Evolutionary conservation across 257 asterid genomes (phyloP).

Genomic region (Coffea canephora): DNA sequence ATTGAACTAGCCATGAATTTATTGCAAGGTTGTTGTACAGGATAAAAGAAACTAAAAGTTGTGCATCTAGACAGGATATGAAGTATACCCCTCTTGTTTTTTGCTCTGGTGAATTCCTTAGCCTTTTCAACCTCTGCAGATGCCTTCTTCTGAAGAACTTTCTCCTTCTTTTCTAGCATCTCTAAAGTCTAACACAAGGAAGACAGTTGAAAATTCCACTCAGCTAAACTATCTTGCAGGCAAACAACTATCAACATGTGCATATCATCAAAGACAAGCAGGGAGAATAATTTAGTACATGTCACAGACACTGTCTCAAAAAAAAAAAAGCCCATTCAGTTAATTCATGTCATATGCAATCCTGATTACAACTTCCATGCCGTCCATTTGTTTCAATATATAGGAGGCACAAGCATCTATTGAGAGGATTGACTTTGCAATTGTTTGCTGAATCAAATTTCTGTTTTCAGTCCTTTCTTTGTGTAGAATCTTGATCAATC

Average conservation of each 20-base stretch:
- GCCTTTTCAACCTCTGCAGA: constrained; percentile 59
- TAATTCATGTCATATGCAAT: background rate
- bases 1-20: background rate
- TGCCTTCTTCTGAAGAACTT: constrained; percentile 66
- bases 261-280: background rate
- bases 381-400: background rate
- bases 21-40: background rate
- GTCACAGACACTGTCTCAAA: background rate
- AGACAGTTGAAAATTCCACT: constrained; percentile 4
- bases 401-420: background rate
- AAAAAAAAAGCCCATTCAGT: background rate
- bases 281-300: background rate
- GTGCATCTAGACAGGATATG: background rate
- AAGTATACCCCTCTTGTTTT: constrained; percentile 66
- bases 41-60: background rate
- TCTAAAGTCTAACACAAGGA: constrained; percentile 50
- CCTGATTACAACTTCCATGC: background rate
- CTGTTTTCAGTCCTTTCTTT: background rate
- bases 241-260: background rate
- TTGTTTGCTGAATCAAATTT: background rate
- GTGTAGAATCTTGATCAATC: background rate
- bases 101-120: constrained; percentile 59
- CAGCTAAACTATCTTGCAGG: background rate
- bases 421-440: background rate
- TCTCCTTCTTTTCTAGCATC: constrained; percentile 81